A percentile compares a stretch with the other conserved stretches of the same genome.
Evolutionary conservation across 179 eudicot genomes (phyloP).

Genomic region (Monotropa hypopitys): DNA sequence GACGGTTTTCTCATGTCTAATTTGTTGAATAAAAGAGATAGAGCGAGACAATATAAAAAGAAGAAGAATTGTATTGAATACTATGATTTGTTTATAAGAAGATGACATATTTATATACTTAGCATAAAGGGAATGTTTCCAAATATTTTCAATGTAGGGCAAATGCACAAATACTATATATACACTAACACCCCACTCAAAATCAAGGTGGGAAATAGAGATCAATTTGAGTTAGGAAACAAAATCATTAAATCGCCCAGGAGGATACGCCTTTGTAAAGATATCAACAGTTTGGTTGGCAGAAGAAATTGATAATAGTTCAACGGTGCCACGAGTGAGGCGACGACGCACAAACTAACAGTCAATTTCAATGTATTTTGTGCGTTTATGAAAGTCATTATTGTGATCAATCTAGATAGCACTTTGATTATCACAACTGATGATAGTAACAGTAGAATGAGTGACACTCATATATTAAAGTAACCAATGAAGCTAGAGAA

Average conservation of each 20-base stretch:
- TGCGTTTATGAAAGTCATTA: background rate
- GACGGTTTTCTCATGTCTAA: no score
- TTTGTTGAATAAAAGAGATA: no score
- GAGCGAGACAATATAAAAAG: no score
- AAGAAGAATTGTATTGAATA: no score
- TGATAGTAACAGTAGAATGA: background rate
- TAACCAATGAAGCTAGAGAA: background rate
- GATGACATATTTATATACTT: no score
- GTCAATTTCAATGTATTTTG: no score
- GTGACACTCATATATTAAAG: background rate
- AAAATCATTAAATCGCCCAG: background rate
- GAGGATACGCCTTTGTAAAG: background rate
- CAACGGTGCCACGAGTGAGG: background rate
- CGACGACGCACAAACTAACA: no score
- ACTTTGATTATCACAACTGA: background rate
- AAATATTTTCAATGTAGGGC: no score
- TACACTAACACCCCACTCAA: background rate
- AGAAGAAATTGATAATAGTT: background rate
- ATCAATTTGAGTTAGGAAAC: background rate
- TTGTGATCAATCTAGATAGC: no score
- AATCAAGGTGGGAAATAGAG: background rate
- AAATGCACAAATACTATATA: no score
- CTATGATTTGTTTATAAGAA: no score
- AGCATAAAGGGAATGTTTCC: no score
- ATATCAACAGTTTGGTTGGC: background rate